These are phyloP conservation scores for Saccharomyces cerevisiae DNA, from an alignment of 805 yeast species.

Conservation along the genomic window DNA sequence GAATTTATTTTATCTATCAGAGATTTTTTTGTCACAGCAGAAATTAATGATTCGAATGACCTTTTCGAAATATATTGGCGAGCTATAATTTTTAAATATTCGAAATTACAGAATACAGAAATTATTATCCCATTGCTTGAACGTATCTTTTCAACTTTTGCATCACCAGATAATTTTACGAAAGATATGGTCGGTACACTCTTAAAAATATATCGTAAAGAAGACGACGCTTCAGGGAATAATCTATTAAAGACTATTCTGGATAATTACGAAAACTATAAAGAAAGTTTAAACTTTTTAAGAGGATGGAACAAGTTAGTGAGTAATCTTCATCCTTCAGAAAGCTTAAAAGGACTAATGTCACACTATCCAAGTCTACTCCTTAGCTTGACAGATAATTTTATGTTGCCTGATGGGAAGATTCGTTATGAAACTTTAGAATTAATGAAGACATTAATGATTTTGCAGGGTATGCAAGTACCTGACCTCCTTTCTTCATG, in stretches of 20 bases:
- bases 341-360: neutral
- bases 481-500: slow-evolving; percentile 43
- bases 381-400: slow-evolving; percentile 27
- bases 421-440: slow-evolving; percentile 45
- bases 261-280: slow-evolving; percentile 20
- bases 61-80: slow-evolving; percentile 47
- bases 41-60: slow-evolving; percentile 6
- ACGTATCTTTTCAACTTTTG: slow-evolving; percentile 1
- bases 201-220: slow-evolving; percentile 29
- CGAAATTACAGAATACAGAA: slow-evolving; percentile 24
- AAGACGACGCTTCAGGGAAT: slow-evolving; percentile 12
- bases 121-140: neutral
- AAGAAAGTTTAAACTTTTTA: slow-evolving; percentile 34
- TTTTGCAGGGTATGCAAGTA: slow-evolving; percentile 22
- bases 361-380: neutral
- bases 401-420: slow-evolving; percentile 42
- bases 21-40: neutral
- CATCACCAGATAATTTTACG: slow-evolving; percentile 21
- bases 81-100: slow-evolving; percentile 35
- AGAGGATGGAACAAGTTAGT: slow-evolving; percentile 29
- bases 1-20: slow-evolving; percentile 11
- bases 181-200: slow-evolving; percentile 39
- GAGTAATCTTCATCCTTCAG: neutral
- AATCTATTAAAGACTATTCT: slow-evolving; percentile 15
- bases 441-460: slow-evolving; percentile 31